Base-by-base conservation (phyloP, 176 grass and related monocot genomes). In the Musa schizocarpa region DNA sequence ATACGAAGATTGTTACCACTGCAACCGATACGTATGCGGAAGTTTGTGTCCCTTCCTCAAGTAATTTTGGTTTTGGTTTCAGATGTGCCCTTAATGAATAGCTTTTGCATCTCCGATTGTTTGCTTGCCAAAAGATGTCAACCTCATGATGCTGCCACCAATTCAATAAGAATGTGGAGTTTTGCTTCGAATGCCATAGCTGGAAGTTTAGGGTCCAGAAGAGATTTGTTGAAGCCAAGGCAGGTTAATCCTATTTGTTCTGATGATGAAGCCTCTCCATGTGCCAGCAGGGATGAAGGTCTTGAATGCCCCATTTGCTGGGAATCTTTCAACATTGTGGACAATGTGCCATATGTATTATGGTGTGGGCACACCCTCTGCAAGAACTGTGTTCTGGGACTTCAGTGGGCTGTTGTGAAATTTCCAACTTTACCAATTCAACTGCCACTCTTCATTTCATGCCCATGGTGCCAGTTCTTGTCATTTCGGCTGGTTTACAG, bases 361-460 rank as follows among this genome's bases (percentile, higher is more conserved):
- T 77, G 75, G 75, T 77, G 75, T 11, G 75, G 75, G 3, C 75
- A 77, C 63, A 77, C 75, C 61, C 61, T 77, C 21, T 77, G 75
- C 75, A 77, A 67, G 50, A 67, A 77, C 50, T 77, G 75, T 23
- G 11, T 77, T 19, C 48, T 77, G 65, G 43, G 63, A 65, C 58
- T 77, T 77, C 75, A 67, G 61, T 77, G 75, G 75, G 75, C 75
- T 20, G 50, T 65, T 24, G 24, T 77, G 49, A 77, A 67, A 24
- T 77, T 77, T 66, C 75, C 75, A 67, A 27, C 59, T 77, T 21
- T 77, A 20, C 75, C 75, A 9, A 25, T 77, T 49, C 75, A 77
- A 53, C 63, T 77, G 53, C 75, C 75, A 2, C 75, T 77, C 61
- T 77, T 77, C 62, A 77, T 77, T 65, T 77, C 75, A 54, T 77